These are phyloP conservation scores for Ceratocystis papillata DNA, from an alignment of 2,329 filamentous ascomycete species.

Conservation along the genomic window DNA sequence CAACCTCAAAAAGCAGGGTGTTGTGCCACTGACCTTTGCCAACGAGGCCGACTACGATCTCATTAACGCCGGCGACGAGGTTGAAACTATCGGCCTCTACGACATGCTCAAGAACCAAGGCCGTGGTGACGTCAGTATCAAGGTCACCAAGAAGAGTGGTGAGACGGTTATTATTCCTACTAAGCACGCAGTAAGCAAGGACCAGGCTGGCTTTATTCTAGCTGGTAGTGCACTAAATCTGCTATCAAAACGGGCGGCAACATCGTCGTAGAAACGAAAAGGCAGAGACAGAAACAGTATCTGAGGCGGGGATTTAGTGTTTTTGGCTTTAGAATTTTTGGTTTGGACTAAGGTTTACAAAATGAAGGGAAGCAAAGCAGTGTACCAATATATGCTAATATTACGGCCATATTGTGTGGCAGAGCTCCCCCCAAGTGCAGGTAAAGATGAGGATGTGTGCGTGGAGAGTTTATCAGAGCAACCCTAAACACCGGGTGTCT, in stretches of 20 bases:
- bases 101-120: slow-evolving; percentile 70
- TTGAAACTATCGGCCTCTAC: slow-evolving; percentile 70
- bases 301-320: not conserved
- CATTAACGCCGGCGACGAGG: slow-evolving; percentile 72
- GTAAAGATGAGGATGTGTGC: too few species aligned
- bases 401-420: not conserved
- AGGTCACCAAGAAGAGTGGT: slow-evolving; percentile 50
- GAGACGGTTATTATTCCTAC: slow-evolving; percentile 60
- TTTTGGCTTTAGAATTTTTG: not conserved
- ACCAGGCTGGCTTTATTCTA: slow-evolving; percentile 85
- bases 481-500: not conserved
- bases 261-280: not conserved
- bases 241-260: slow-evolving; percentile 49
- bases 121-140: slow-evolving; percentile 62
- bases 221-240: slow-evolving; percentile 90
- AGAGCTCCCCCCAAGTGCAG: not conserved
- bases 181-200: slow-evolving; percentile 78
- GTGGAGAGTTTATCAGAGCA: too few species aligned
- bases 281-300: not conserved
- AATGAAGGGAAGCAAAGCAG: not conserved
- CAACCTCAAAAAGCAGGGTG: slow-evolving; percentile 93
- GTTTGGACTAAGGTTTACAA: not conserved
- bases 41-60: slow-evolving; percentile 79
- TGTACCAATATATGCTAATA: not conserved
- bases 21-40: slow-evolving; percentile 84